Evolutionary conservation across 2,329 filamentous ascomycete species (phyloP).

Genomic region (Pestalotiopsis sp.): DNA sequence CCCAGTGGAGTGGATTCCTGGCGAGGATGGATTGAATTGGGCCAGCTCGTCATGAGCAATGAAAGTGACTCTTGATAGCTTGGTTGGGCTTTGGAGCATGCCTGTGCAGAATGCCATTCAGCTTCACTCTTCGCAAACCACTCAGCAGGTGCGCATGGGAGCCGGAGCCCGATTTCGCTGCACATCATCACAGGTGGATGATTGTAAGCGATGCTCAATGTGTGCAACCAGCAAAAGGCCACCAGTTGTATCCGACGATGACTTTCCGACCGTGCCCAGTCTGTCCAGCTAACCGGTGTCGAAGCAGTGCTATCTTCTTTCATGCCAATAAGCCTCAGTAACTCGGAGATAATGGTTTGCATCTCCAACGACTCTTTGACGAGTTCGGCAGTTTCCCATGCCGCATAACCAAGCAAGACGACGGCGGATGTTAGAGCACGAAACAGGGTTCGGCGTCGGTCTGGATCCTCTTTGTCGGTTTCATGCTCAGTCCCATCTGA

Average conservation of each 20-base stretch:
- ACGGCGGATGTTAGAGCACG: not conserved
- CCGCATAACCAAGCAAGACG: not conserved
- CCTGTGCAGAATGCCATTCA: slow-evolving; percentile 30
- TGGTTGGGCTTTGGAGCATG: slow-evolving; percentile 31
- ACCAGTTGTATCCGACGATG: slow-evolving; percentile 38
- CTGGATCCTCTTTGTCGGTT: not conserved
- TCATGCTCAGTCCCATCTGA: not conserved
- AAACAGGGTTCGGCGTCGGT: not conserved
- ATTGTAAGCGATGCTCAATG: slow-evolving; percentile 41
- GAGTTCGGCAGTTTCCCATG: not conserved
- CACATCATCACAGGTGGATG: slow-evolving; percentile 38
- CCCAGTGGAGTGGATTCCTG: slow-evolving; percentile 35
- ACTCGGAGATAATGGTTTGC: not conserved
- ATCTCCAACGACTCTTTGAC: not conserved
- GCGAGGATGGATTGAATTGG: slow-evolving; percentile 26
- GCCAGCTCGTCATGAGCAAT: slow-evolving; percentile 29
- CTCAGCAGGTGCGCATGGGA: slow-evolving; percentile 38
- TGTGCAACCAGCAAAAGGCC: slow-evolving; percentile 41
- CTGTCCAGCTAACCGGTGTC: slow-evolving; percentile 27
- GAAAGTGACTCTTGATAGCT: slow-evolving; percentile 40
- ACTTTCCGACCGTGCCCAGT: slow-evolving; percentile 36
- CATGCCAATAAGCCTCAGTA: not conserved
- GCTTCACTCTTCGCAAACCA: slow-evolving; percentile 36
- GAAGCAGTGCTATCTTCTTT: not conserved
- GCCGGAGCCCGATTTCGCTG: slow-evolving; percentile 37